Evolutionary conservation across 345 rosid genomes (phyloP).

Genomic region (Citrus cavaleriei): DNA sequence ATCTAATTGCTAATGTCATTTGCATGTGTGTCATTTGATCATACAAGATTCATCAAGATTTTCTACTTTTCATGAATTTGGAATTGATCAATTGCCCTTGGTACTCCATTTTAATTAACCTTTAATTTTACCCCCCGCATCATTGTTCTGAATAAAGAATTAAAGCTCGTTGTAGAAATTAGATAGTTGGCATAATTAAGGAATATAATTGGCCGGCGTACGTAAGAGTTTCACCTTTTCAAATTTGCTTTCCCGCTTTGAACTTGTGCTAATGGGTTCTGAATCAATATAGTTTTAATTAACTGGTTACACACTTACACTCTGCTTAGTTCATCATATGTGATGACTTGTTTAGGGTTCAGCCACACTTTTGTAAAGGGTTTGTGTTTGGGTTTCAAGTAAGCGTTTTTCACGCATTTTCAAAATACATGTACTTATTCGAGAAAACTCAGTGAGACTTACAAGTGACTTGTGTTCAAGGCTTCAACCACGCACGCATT

Average conservation of each 20-base stretch:
- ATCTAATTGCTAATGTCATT: constrained; percentile 18
- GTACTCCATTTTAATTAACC: background rate
- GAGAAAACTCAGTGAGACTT: too few species aligned
- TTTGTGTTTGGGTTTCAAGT: background rate
- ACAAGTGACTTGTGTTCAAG: background rate
- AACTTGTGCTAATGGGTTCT: too few species aligned
- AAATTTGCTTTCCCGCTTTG: background rate
- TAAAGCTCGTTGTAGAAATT: background rate
- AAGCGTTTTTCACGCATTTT: background rate
- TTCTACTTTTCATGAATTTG: background rate
- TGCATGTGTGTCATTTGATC: constrained; percentile 24
- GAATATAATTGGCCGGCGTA: background rate
- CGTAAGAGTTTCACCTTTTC: background rate
- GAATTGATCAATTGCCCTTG: too few species aligned
- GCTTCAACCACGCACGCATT: background rate
- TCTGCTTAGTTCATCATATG: too few species aligned
- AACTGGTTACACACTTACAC: too few species aligned
- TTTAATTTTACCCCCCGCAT: too few species aligned
- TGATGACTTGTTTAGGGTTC: too few species aligned
- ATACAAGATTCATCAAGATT: constrained; percentile 20
- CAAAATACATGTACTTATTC: background rate
- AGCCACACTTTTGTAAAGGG: background rate
- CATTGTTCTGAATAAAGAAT: background rate
- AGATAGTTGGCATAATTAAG: background rate
- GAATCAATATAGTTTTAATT: too few species aligned